Percentiles rank a stretch among this genome's conserved stretches.
phyloP scores from a whole-genome alignment of 306 rosid species.

The Cajanus cajan region DNA sequence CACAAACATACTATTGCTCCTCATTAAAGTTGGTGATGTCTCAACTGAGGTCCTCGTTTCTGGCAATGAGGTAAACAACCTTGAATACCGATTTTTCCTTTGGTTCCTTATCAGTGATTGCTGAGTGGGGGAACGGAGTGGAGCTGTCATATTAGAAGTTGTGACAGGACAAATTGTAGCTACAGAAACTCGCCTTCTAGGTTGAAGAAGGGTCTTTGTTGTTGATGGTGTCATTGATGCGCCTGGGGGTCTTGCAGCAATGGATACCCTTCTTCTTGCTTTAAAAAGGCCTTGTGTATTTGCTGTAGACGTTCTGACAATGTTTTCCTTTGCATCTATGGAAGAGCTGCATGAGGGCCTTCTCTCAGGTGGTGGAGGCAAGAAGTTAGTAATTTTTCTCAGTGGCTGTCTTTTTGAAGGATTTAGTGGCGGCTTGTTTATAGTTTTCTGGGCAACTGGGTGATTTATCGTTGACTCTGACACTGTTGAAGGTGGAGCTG shows the following conservation, averaged over 20 bases:
- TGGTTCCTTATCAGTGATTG: conserved; percentile 50
- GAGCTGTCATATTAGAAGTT: conserved; percentile 49
- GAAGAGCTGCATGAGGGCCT: conserved; percentile 19
- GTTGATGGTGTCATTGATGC: not conserved
- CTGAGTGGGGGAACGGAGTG: conserved; percentile 52
- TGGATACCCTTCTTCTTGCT: conserved; percentile 63
- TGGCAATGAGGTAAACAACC: conserved; percentile 58
- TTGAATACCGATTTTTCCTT: conserved; percentile 66
- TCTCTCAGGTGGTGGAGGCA: conserved; percentile 58
- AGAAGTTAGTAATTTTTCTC: conserved; percentile 50
- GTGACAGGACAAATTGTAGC: conserved; percentile 60
- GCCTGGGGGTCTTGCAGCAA: conserved; percentile 20
- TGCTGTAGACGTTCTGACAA: conserved; percentile 19
- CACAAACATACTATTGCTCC: conserved; percentile 73
- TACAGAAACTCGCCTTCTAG: conserved; percentile 46
- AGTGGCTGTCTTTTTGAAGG: conserved; percentile 71
- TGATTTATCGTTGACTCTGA: conserved; percentile 24
- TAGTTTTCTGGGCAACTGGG: conserved; percentile 32
- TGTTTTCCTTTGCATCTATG: conserved; percentile 54
- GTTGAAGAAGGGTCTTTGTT: not conserved
- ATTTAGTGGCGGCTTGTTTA: conserved; percentile 61
- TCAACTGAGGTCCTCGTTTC: conserved; percentile 51
- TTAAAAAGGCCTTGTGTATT: conserved; percentile 17
- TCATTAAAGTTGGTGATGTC: conserved; percentile 49
- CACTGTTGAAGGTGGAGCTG: conserved; percentile 42